These are phyloP conservation scores for Parastagonospora nodorum DNA, from an alignment of 2,329 filamentous ascomycete genomes.

Conservation along the genomic window DNA sequence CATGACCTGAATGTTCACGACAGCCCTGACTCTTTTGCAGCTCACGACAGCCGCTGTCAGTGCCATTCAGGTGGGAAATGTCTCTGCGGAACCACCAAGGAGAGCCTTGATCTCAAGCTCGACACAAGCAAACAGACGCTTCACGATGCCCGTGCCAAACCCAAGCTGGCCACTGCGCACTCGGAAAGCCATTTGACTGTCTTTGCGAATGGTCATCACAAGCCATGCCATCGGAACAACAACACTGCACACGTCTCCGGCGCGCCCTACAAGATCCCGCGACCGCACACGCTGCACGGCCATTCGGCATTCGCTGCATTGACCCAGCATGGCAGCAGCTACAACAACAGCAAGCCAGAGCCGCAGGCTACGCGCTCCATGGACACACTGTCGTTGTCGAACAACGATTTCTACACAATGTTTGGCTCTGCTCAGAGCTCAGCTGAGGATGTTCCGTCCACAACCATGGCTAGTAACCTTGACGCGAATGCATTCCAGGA, in stretches of 20 bases:
- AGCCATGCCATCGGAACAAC: slow-evolving; percentile 68
- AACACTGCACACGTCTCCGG: slow-evolving; percentile 67
- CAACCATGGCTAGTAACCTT: slow-evolving; percentile 34
- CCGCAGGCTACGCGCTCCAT: slow-evolving; percentile 33
- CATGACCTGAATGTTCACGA: slow-evolving; percentile 36
- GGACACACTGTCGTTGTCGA: slow-evolving; percentile 44
- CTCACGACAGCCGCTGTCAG: slow-evolving; percentile 52
- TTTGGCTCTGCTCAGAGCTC: slow-evolving; percentile 40
- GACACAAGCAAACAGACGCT: slow-evolving; percentile 52
- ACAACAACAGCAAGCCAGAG: slow-evolving; percentile 33
- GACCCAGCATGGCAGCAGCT: slow-evolving; percentile 25
- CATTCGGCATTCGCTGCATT: slow-evolving; percentile 35
- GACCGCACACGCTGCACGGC: slow-evolving; percentile 46
- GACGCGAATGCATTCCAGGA: slow-evolving; percentile 37
- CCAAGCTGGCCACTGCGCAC: slow-evolving; percentile 61
- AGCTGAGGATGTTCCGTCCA: slow-evolving; percentile 29
- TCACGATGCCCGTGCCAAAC: slow-evolving; percentile 57
- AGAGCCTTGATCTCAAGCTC: slow-evolving; percentile 54
- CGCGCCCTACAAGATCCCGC: slow-evolving; percentile 66
- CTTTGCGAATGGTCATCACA: slow-evolving; percentile 68
- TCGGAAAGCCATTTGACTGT: slow-evolving; percentile 65
- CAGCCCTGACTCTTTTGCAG: slow-evolving; percentile 38
- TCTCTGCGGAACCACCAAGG: slow-evolving; percentile 64
- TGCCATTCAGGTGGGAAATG: slow-evolving; percentile 65
- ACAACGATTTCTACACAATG: slow-evolving; percentile 44